Conservation (phyloP, 1,284 basidiomycete genomes). For the Trichosporon sp. region DNA sequence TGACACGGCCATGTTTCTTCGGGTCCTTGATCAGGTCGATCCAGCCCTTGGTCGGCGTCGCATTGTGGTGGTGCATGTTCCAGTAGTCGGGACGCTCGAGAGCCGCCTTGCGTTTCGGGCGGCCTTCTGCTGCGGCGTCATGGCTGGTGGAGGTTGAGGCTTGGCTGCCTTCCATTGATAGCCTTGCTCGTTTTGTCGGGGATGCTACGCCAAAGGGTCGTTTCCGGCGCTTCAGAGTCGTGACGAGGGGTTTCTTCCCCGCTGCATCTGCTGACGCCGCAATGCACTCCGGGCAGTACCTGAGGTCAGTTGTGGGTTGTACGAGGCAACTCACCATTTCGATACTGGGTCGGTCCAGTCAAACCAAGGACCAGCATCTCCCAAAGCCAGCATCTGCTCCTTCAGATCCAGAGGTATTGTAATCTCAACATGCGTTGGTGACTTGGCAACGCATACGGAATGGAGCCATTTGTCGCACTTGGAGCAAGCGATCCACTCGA, state of each 20-base stretch:
- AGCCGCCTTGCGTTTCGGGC: conserved; percentile 53
- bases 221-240: conserved; percentile 40
- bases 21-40: conserved; percentile 54
- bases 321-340: conserved; percentile 43
- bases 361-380: conserved; percentile 37
- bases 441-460: conserved; percentile 44
- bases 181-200: conserved; percentile 23
- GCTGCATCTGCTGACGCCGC: neutral
- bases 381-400: conserved; percentile 34
- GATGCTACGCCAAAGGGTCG: neutral
- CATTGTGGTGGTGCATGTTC: conserved; percentile 53
- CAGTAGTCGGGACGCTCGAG: conserved; percentile 52
- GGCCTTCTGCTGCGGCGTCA: conserved; percentile 22
- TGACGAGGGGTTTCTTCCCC: conserved; percentile 33
- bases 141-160: conserved; percentile 22
- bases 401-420: conserved; percentile 41
- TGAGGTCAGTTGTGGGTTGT: conserved; percentile 20
- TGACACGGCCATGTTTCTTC: conserved; percentile 45
- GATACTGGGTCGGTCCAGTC: conserved; percentile 50
- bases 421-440: conserved; percentile 23
- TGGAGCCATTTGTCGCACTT: conserved; percentile 54
- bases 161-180: conserved; percentile 15
- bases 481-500: conserved; percentile 53
- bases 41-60: conserved; percentile 54
- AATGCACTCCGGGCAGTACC: conserved; percentile 39